A percentile compares a stretch with the other conserved stretches of the same genome.
Conservation (phyloP, 2,329 filamentous ascomycete genomes). For the Nemania sp. region DNA sequence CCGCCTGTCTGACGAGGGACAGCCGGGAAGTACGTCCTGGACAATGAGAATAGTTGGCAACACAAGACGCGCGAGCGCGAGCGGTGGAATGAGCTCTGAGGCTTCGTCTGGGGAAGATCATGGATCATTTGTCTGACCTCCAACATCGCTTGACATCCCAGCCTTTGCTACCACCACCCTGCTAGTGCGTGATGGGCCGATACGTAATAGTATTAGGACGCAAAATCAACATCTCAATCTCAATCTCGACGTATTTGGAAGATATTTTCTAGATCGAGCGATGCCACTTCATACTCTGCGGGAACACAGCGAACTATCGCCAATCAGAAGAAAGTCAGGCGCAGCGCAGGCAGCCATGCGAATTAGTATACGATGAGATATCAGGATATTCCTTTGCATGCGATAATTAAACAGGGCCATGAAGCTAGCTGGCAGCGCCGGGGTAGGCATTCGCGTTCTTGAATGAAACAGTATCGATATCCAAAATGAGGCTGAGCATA, state of each 20-base stretch:
- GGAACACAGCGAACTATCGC: slow-evolving; percentile 25
- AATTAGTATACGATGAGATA: slow-evolving; percentile 13
- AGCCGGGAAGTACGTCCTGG: slow-evolving; percentile 34
- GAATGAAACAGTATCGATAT: slow-evolving; percentile 20
- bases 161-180: background rate
- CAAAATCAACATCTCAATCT: slow-evolving; percentile 1
- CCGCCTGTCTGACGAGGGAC: slow-evolving; percentile 30
- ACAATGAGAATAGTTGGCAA: slow-evolving; percentile 27
- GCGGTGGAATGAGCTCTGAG: slow-evolving; percentile 22
- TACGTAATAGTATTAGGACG: slow-evolving; percentile 14
- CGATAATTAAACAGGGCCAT: slow-evolving; percentile 24
- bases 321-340: slow-evolving; percentile 25
- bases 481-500: slow-evolving; percentile 33
- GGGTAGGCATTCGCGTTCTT: slow-evolving; percentile 13
- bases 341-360: slow-evolving; percentile 23
- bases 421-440: slow-evolving; percentile 12
- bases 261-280: slow-evolving; percentile 19
- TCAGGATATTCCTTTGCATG: slow-evolving; percentile 33
- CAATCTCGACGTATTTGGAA: slow-evolving; percentile 20
- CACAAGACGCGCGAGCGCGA: slow-evolving; percentile 18
- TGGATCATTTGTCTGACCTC: slow-evolving; percentile 29
- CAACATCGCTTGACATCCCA: slow-evolving; percentile 22
- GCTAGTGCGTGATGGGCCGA: background rate
- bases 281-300: slow-evolving; percentile 14
- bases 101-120: slow-evolving; percentile 29